A percentile compares a stretch with the other conserved stretches of the same genome.
Conservation (phyloP, 2,329 filamentous ascomycete genomes). For the Apiospora saccharicola region DNA sequence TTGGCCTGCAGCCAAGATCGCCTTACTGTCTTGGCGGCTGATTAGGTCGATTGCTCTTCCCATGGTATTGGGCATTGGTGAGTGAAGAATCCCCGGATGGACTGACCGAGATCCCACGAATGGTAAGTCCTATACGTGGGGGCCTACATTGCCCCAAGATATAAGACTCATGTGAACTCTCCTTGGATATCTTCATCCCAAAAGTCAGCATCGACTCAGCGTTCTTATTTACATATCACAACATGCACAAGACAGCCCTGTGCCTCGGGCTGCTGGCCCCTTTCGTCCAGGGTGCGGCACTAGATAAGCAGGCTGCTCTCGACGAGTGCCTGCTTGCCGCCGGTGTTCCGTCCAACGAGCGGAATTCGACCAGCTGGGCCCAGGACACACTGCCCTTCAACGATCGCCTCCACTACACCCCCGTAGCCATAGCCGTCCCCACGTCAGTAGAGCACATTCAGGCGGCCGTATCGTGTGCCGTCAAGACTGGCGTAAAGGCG, state of each 20-base stretch:
- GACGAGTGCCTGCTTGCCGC: constrained; percentile 37
- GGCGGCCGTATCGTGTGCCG: constrained; percentile 52
- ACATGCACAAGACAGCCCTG: background rate
- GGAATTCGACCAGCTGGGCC: constrained; percentile 39
- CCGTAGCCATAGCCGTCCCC: constrained; percentile 51
- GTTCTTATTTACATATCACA: background rate
- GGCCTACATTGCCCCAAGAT: background rate
- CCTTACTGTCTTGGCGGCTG: constrained; percentile 4
- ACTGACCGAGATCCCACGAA: constrained; percentile 23
- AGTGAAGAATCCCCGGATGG: background rate
- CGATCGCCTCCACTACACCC: constrained; percentile 39
- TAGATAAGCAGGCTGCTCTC: constrained; percentile 37
- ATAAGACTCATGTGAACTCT: background rate
- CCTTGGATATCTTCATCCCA: background rate
- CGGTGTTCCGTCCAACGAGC: constrained; percentile 34
- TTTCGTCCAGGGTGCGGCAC: constrained; percentile 32
- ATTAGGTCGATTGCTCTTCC: background rate
- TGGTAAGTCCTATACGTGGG: background rate
- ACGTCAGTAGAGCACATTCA: constrained; percentile 50
- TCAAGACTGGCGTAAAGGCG: constrained; percentile 48
- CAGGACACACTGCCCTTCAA: constrained; percentile 40
- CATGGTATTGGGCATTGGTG: background rate
- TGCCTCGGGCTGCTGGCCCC: constrained; percentile 41
- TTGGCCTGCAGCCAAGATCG: constrained; percentile 1
- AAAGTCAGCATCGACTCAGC: background rate